Percentiles rank a stretch among this genome's conserved stretches.
Evolutionary conservation across 768 basidiomycete genomes (phyloP).

Genomic region (Lactifluus hygrophoroides): DNA sequence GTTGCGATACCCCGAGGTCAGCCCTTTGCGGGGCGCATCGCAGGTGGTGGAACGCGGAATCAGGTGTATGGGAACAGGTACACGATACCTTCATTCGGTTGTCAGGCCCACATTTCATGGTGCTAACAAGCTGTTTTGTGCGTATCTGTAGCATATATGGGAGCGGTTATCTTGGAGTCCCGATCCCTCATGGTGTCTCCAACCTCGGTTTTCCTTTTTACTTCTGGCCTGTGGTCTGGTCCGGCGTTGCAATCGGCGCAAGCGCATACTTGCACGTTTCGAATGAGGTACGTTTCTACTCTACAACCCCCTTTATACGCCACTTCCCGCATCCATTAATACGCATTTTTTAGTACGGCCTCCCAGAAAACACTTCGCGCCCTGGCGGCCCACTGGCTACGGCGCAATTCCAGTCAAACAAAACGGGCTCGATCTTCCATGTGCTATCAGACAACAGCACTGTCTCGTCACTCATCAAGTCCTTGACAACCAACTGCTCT

Average conservation of each 20-base stretch:
- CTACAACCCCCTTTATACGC: neutral
- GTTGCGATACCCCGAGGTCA: slow-evolving; percentile 19
- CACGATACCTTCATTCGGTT: neutral
- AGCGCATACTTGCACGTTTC: slow-evolving; percentile 15
- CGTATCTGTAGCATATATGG: slow-evolving; percentile 21
- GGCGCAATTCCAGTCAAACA: slow-evolving; percentile 26
- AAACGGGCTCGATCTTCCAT: slow-evolving; percentile 27
- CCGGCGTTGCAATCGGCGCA: neutral
- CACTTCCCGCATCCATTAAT: neutral
- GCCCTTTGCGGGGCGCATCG: slow-evolving; percentile 22
- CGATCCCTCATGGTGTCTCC: slow-evolving; percentile 4
- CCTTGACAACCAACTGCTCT: slow-evolving; percentile 26
- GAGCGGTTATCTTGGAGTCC: slow-evolving; percentile 25
- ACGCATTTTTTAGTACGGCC: slow-evolving; percentile 29
- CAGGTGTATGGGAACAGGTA: slow-evolving; percentile 23
- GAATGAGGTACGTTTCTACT: slow-evolving; percentile 15
- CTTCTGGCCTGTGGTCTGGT: slow-evolving; percentile 26
- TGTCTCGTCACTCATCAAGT: slow-evolving; percentile 26
- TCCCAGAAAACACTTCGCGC: slow-evolving; percentile 28
- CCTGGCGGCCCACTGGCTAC: slow-evolving; percentile 29
- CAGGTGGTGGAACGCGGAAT: slow-evolving; percentile 23
- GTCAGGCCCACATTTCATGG: too few relatives aligned
- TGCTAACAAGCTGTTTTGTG: neutral
- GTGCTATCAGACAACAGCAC: slow-evolving; percentile 31
- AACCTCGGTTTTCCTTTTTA: slow-evolving; percentile 22